Percentiles rank a stretch among this genome's conserved stretches.
Evolutionary conservation across 2,329 filamentous ascomycete species (phyloP).

Genomic region (Colletotrichum falcatum): DNA sequence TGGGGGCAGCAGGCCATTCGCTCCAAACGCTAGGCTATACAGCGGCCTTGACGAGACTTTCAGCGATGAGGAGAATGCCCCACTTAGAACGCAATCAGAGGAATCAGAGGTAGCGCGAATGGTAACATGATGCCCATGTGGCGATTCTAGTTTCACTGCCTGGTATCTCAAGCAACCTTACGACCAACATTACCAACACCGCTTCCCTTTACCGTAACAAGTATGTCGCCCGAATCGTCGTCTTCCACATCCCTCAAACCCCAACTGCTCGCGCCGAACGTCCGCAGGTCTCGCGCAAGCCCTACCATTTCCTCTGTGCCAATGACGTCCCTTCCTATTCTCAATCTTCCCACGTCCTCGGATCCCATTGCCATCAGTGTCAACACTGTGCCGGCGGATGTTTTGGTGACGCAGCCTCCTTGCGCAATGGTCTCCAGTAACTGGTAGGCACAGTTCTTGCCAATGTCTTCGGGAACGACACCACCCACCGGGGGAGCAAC

Average conservation of each 20-base stretch:
- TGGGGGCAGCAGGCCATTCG: slow-evolving; percentile 63
- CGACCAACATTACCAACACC: slow-evolving; percentile 95
- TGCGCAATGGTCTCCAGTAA: slow-evolving; percentile 84
- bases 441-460: slow-evolving; percentile 88
- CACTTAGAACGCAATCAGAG: slow-evolving; percentile 38
- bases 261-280: slow-evolving; percentile 93
- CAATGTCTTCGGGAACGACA: slow-evolving; percentile 89
- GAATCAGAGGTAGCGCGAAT: slow-evolving; percentile 34
- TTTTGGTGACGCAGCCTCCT: slow-evolving; percentile 83
- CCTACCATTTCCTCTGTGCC: slow-evolving; percentile 84
- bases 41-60: slow-evolving; percentile 60
- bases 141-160: slow-evolving; percentile 38
- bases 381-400: slow-evolving; percentile 80
- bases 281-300: slow-evolving; percentile 84
- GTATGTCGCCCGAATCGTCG: slow-evolving; percentile 77
- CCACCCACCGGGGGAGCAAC: slow-evolving; percentile 81
- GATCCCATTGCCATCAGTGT: slow-evolving; percentile 98
- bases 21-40: slow-evolving; percentile 67
- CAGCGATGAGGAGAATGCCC: slow-evolving; percentile 37
- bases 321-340: slow-evolving; percentile 83
- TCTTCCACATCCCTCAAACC: slow-evolving; percentile 81
- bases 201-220: slow-evolving; percentile 91
- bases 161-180: slow-evolving; percentile 74
- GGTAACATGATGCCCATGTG: slow-evolving; percentile 19
- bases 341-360: slow-evolving; percentile 91